Percentiles rank a stretch among this genome's conserved stretches.
phyloP scores from a whole-genome alignment of 2,329 filamentous ascomycete genomes.

The Diaporthe velutina region DNA sequence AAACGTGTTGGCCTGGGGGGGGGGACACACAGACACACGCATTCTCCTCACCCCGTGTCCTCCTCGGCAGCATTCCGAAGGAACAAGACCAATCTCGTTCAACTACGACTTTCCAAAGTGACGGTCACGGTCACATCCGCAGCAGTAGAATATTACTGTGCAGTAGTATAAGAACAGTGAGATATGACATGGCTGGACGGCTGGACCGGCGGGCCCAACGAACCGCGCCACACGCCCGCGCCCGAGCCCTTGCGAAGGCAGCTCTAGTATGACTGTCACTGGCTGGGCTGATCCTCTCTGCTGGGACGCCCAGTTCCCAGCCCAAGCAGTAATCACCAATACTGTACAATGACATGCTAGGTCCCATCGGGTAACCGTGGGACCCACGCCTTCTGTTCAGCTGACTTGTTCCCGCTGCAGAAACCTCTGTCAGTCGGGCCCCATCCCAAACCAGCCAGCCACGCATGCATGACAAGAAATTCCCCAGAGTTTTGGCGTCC shows the following conservation, averaged over 20 bases:
- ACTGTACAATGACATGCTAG: not conserved
- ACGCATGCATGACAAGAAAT: not conserved
- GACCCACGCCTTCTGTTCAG: slow-evolving; percentile 5
- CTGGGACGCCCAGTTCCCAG: not conserved
- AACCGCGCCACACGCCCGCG: not conserved
- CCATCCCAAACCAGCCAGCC: not conserved
- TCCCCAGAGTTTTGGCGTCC: not conserved
- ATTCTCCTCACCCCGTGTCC: not conserved
- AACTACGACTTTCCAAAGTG: not conserved
- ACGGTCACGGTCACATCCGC: not conserved
- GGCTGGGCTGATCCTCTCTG: not conserved
- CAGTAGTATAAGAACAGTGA: not conserved
- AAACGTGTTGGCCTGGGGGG: too few species aligned
- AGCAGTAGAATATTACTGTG: not conserved
- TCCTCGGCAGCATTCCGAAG: not conserved
- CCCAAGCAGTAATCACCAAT: not conserved
- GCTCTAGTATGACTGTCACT: too few species aligned
- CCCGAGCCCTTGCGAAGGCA: too few species aligned
- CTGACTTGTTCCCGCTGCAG: slow-evolving; percentile 14
- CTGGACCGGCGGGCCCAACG: not conserved
- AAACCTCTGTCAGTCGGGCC: slow-evolving; percentile 7
- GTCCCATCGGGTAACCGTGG: not conserved
- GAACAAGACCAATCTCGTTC: not conserved
- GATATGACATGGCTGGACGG: not conserved
- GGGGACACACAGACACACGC: too few species aligned